phyloP scores from a whole-genome alignment of 2,329 filamentous ascomycete genomes.

The Phialophora tarda region DNA sequence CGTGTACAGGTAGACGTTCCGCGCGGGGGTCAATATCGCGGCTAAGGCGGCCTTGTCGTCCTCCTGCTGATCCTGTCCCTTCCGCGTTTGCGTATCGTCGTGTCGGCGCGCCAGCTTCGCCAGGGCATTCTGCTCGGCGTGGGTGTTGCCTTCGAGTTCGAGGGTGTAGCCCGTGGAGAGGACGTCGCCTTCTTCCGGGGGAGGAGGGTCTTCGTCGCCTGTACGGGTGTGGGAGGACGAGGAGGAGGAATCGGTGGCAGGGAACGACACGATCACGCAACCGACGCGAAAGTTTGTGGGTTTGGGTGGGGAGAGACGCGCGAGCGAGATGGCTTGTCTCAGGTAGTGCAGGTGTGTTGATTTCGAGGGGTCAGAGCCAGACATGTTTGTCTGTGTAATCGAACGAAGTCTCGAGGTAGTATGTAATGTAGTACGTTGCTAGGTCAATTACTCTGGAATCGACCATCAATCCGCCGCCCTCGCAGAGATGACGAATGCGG shows the following conservation, averaged over 20 bases:
- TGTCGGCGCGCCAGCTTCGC: slow-evolving; percentile 63
- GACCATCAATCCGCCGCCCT: too few relatives aligned
- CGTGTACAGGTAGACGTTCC: slow-evolving; percentile 75
- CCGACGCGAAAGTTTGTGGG: slow-evolving; percentile 94
- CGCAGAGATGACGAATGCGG: slow-evolving; percentile 8
- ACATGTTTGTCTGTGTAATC: neutral
- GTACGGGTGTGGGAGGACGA: neutral
- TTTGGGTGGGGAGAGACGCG: slow-evolving; percentile 78
- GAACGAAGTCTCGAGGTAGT: neutral
- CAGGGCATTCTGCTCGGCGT: slow-evolving; percentile 93
- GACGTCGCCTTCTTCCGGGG: slow-evolving; percentile 48
- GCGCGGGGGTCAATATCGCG: slow-evolving; percentile 50
- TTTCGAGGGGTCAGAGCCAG: neutral
- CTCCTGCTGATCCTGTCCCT: neutral
- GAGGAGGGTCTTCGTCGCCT: slow-evolving; percentile 43
- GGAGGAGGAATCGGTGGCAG: slow-evolving; percentile 27
- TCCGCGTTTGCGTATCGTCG: slow-evolving; percentile 30
- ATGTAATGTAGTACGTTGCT: too few relatives aligned
- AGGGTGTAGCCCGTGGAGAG: slow-evolving; percentile 87
- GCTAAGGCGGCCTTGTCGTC: slow-evolving; percentile 49
- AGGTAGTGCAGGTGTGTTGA: slow-evolving; percentile 60
- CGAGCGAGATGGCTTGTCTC: slow-evolving; percentile 74
- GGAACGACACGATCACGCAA: slow-evolving; percentile 71
- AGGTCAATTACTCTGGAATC: too few relatives aligned
- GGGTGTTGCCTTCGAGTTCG: slow-evolving; percentile 89